phyloP scores from a whole-genome alignment of 2,329 filamentous ascomycete genomes.

The Epichloe elymi region DNA sequence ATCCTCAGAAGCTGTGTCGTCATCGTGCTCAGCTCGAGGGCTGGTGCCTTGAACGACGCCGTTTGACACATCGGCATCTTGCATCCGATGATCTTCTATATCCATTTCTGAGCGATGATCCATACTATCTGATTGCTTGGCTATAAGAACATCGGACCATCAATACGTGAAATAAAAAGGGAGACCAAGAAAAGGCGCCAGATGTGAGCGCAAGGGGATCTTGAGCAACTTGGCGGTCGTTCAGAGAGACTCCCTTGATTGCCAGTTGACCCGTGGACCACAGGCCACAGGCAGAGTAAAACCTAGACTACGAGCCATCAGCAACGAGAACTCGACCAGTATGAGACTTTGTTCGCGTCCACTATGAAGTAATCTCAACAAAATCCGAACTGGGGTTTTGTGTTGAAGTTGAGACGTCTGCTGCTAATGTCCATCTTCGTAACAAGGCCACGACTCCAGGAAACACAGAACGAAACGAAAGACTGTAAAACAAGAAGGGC shows the following conservation, averaged over 20 bases:
- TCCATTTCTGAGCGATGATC: conserved; percentile 23
- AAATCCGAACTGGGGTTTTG: too few species aligned
- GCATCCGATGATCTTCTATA: conserved; percentile 30
- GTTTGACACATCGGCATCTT: conserved; percentile 23
- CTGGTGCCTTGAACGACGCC: conserved; percentile 9
- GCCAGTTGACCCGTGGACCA: background rate
- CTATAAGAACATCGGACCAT: background rate
- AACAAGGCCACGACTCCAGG: background rate
- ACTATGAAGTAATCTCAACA: background rate
- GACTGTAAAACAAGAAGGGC: too few species aligned
- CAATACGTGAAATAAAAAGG: background rate
- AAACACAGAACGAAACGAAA: background rate
- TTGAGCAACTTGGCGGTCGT: background rate
- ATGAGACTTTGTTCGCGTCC: background rate
- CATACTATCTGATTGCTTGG: conserved; percentile 3
- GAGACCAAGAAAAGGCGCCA: background rate
- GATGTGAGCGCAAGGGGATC: background rate
- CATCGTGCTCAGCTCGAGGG: conserved; percentile 14
- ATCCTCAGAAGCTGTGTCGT: conserved; percentile 20
- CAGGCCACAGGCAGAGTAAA: background rate
- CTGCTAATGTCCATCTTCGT: too few species aligned
- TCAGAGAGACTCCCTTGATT: background rate
- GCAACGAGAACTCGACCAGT: background rate
- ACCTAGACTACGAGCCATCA: background rate
- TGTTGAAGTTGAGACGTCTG: too few species aligned